Conservation (phyloP, 2,329 filamentous ascomycete genomes). For the Triangularia verruculosa region DNA sequence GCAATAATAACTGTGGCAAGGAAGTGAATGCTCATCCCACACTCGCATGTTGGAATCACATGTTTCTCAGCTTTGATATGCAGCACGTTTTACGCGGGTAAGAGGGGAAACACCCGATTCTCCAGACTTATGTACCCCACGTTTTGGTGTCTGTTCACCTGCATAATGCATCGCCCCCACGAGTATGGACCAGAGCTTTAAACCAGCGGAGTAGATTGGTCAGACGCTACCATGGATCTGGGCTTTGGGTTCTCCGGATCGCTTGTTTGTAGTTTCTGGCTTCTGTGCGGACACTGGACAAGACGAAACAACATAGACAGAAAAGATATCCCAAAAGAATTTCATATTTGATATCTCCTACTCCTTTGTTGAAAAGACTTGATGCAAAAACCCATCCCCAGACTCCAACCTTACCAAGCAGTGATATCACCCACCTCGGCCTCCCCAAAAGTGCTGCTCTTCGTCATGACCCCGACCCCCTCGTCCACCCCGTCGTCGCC, state of each 20-base stretch:
- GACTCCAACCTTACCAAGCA: conserved; percentile 66
- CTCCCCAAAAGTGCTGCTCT: conserved; percentile 91
- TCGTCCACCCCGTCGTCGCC: conserved; percentile 45
- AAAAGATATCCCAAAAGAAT: too few relatives aligned
- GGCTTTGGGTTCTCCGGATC: too few relatives aligned
- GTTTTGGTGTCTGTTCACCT: not conserved
- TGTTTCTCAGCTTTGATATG: not conserved
- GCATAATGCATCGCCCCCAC: not conserved
- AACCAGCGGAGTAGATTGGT: too few relatives aligned
- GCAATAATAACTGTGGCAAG: too few relatives aligned
- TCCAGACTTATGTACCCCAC: not conserved
- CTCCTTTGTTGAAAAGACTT: not conserved
- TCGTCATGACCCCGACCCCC: conserved; percentile 62
- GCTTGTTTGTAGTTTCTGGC: too few relatives aligned
- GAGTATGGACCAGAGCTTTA: not conserved
- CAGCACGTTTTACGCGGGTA: not conserved
- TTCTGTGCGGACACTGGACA: too few relatives aligned
- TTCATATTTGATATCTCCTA: not conserved
- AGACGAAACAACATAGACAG: too few relatives aligned
- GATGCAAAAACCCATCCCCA: not conserved
- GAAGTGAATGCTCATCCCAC: not conserved
- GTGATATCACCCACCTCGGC: conserved; percentile 96
- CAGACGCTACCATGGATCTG: too few relatives aligned
- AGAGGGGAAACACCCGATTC: not conserved
- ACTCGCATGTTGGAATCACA: not conserved